phyloP scores from a whole-genome alignment of 2,329 filamentous ascomycete species.

The Clonostachys solani region DNA sequence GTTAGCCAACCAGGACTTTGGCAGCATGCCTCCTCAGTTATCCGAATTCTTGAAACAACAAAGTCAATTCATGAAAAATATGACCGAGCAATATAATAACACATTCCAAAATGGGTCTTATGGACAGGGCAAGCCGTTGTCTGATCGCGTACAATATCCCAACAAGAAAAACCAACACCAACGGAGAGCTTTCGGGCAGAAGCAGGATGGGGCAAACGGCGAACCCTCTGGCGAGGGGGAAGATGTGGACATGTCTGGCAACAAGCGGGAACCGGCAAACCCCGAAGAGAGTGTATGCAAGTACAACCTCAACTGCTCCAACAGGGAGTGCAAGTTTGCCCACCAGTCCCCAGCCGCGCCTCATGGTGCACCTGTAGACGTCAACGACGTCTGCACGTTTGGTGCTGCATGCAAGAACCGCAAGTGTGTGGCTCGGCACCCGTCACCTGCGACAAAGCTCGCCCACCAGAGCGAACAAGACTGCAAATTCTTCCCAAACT shows the following conservation, averaged over 20 bases:
- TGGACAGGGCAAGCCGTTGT: constrained; percentile 57
- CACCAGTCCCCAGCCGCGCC: constrained; percentile 92
- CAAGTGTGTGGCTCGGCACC: constrained; percentile 89
- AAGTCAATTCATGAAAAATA: constrained; percentile 78
- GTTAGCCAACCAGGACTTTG: constrained; percentile 9
- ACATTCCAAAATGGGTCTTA: constrained; percentile 12
- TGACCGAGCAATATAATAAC: constrained; percentile 60
- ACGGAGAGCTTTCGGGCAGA: constrained; percentile 35
- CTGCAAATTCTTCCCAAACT: constrained; percentile 90
- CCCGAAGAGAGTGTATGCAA: constrained; percentile 74
- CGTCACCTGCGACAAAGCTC: constrained; percentile 77
- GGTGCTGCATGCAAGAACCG: constrained; percentile 92
- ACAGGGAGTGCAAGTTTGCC: constrained; percentile 85
- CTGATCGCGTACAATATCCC: constrained; percentile 65
- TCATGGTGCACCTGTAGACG: constrained; percentile 71
- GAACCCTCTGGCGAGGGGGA: constrained; percentile 36
- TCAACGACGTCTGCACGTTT: constrained; percentile 75
- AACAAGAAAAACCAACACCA: constrained; percentile 39
- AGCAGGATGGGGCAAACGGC: constrained; percentile 22
- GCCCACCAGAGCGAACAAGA: constrained; percentile 80
- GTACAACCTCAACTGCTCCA: constrained; percentile 85
- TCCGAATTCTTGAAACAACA: constrained; percentile 85
- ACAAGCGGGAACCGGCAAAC: constrained; percentile 48
- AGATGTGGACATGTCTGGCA: constrained; percentile 60
- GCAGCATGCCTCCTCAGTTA: constrained; percentile 35